Evolutionary conservation across 106 monocot genomes (phyloP), one percentile per base, ranked within the genome.

Genomic region (Iris macrosiphon): DNA sequence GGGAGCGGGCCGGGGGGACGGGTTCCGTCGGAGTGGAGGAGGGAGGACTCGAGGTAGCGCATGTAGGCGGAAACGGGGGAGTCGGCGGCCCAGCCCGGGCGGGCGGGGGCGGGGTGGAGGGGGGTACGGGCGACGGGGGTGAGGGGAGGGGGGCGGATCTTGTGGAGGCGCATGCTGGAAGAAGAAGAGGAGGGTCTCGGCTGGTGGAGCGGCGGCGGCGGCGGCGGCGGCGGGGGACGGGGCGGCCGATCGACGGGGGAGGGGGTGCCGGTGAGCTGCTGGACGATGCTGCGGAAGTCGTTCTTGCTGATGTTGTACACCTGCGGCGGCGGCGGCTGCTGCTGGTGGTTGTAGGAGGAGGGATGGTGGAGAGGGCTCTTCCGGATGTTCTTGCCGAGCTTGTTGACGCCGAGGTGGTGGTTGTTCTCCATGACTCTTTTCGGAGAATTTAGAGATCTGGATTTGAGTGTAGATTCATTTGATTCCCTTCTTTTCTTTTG

Each of bases 191-290:
- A n/a, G 25, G 57, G 55, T 17, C 60, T 71, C 14, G 64, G 77
- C 17, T 45, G 73, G n/a, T n/a, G n/a, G n/a, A n/a, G n/a, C 19
- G 66, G 72, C 17, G 64, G 85, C 20, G 38, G 46, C 23, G 71
- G 47, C 31, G 56, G 43, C 30, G 44, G 60, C 0, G 52, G 57
- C n/a, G 39, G 42, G 46, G 11, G 42, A 38, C 11, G 25, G 72
- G 22, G 25, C 40, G 15, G 6, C 15, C 27, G 29, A 35, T 57
- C 49, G 16, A 68, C 73, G 17, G 68, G 73, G 15, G 80, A 66
- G 14, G 84, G 81, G 10, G 78, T 78, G 4, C 84, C 84, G 21
- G 91, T 91, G 69, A 91, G 81, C 66, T 79, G 85, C 78, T 91
- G 91, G 24, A 75, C 75, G 61, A 75, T 64, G 45, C 46, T 59